Base-by-base conservation (phyloP, 805 yeast genomes). In the Kodamaea leandrae region DNA sequence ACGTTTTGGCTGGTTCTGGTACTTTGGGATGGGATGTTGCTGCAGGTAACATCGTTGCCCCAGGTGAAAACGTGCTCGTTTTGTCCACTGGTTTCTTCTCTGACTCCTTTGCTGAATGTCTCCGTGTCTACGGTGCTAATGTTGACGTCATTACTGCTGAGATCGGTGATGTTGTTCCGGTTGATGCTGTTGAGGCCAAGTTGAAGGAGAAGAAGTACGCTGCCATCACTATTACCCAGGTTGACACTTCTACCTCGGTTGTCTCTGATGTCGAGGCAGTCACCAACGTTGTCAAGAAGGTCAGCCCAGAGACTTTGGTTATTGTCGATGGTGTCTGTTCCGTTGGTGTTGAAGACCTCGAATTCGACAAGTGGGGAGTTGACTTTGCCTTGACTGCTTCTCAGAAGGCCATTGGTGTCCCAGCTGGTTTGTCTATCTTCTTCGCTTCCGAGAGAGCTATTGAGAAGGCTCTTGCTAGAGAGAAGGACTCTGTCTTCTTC, bases 221-320 rank as follows among this genome's bases (percentile, higher is more conserved):
- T 48, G 75, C 86, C 39, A 74, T 91, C 52, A 87, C 96, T 36
- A 76, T 90, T 54, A 91, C 97, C 30, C 98, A 91, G 54, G 96
- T 93, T 27, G 99, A 93, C 63, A 93, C 98, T 33, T 88, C 96
- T 2, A 88, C 97, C 25, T 95, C 96, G n/a, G 96, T 91, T 30
- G 77, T 89, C 29, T 71, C 82, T 33, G 83, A 86, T 55, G 81
- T 91, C 47, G 71, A 77, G 56, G 67, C 71, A 13, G 72, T 89
- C 43, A 64, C 95, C 19, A 65, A 63, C 39, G 50, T 82, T n/a
- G 83, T 86, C 45, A 78, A 80, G 53, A 57, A 66, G 47, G 65
- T 72, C 2, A 77, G 88, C 3, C 97, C 98, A 40, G 84, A 85
- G 21, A 78, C 96, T 17, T 73, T 91, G 46, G 72, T 91, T 40